These are phyloP conservation scores for Diaporthe aspalathi DNA, from an alignment of 2,329 filamentous ascomycete species.

Conservation along the genomic window DNA sequence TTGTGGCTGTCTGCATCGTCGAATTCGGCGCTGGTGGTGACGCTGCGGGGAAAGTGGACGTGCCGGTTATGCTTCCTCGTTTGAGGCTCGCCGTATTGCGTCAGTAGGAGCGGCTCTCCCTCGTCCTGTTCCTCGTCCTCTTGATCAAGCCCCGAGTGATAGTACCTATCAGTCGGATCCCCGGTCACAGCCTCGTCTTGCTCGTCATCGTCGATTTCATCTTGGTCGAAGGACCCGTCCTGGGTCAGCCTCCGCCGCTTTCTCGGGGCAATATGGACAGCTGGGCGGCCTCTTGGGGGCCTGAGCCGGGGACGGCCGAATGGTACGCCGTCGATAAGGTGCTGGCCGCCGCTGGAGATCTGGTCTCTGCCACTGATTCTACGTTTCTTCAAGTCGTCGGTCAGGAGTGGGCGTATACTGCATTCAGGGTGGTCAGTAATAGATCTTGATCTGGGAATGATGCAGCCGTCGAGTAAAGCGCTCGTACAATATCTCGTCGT, in stretches of 20 bases:
- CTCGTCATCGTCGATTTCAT: conserved; percentile 53
- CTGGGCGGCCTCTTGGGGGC: conserved; percentile 69
- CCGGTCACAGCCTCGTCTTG: conserved; percentile 50
- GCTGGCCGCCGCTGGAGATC: conserved; percentile 81
- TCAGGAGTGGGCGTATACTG: conserved; percentile 82
- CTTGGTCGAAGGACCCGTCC: conserved; percentile 52
- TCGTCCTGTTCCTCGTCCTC: conserved; percentile 42
- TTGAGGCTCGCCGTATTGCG: conserved; percentile 31
- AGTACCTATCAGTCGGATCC: conserved; percentile 47
- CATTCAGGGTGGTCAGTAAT: conserved; percentile 35
- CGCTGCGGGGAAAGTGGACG: conserved; percentile 34
- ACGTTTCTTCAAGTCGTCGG: conserved; percentile 78
- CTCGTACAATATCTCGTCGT: conserved; percentile 82
- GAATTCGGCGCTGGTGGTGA: conserved; percentile 25
- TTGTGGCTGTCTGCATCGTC: conserved; percentile 44
- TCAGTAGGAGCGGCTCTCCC: conserved; percentile 39
- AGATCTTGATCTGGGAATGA: neutral
- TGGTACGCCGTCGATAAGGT: conserved; percentile 85
- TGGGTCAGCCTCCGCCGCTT: conserved; percentile 71
- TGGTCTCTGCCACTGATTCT: conserved; percentile 82
- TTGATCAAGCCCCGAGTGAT: conserved; percentile 40
- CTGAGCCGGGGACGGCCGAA: conserved; percentile 81
- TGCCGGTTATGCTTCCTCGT: conserved; percentile 23
- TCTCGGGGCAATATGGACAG: conserved; percentile 77
- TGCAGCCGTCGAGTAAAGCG: neutral